Base-by-base conservation (phyloP, 495 filamentous ascomycete species). In the Penicillium roqueforti region DNA sequence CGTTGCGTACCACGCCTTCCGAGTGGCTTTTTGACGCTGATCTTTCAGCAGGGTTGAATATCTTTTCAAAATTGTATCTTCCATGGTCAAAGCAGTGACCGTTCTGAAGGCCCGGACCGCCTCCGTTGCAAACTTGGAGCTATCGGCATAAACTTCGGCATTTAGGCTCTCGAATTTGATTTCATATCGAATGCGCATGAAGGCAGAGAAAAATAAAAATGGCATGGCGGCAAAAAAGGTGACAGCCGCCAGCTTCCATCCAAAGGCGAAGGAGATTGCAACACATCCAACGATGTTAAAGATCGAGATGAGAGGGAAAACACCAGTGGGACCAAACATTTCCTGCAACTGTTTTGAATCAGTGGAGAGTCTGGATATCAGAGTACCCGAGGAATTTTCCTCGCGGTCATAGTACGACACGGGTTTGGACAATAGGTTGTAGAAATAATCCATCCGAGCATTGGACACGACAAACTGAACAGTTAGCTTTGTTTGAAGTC, bases 341-440 rank as follows among this genome's bases (percentile, higher is more conserved):
- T 87, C 82, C 57, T 87, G 79, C 0, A 89, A 68, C 39, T 83
- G 80, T 20, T 74, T 80, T 0, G 85, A 79, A 53, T 86, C 80
- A 2, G 73, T 82, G 8, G 80, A 69, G 0, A 88, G 72, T 1
- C 74, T 68, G 3, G 78, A 74, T 7, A 81, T 62, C 22, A 86
- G 65, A 3, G 66, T 65, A 1, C 80, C 74, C 0, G 79, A 76
- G 6, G 78, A 70, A 38, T 80, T 78, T 10, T 69, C 73, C 2
- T 73, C 64, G 0, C 63, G 63, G 43, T 85, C 84, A 51, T 82
- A 84, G 67, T 80, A 88, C 0, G 78, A 64, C 4, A 86, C 74
- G 1, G 71, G 68, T 54, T 86, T 78, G 10, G 65, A 61, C 25
- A 87, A 56, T n/a, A n/a, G 77, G 55, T 79, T 82, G 20, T 71